Evolutionary conservation across 805 yeast genomes (phyloP).

Genomic region (Kuraishia cidri): DNA sequence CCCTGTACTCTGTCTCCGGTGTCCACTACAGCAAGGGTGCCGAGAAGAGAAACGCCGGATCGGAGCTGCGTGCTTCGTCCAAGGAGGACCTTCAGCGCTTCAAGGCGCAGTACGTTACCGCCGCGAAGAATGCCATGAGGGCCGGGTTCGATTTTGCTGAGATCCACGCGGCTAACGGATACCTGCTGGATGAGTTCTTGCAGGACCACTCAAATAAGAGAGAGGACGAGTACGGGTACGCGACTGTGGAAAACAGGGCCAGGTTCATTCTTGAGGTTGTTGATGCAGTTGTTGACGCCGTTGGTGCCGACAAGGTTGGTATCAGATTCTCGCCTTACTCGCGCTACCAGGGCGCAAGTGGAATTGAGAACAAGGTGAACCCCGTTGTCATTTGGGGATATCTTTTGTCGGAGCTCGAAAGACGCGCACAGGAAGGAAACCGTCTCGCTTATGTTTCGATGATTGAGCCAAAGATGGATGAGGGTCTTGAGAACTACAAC

Average conservation of each 20-base stretch:
- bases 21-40: conserved; percentile 22
- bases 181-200: conserved; percentile 15
- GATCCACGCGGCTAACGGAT: conserved; percentile 21
- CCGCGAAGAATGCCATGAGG: conserved; percentile 12
- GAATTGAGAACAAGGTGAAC: conserved; percentile 9
- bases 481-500: conserved; percentile 14
- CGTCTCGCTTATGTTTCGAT: conserved; percentile 15
- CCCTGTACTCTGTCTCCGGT: conserved; percentile 30
- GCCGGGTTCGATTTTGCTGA: conserved; percentile 19
- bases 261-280: conserved; percentile 20
- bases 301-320: conserved; percentile 41
- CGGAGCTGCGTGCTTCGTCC: not conserved
- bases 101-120: conserved; percentile 2
- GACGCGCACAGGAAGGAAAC: conserved; percentile 20
- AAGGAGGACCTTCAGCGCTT: not conserved
- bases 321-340: conserved; percentile 36
- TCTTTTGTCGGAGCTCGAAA: conserved; percentile 28
- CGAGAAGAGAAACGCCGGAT: conserved; percentile 9
- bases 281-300: conserved; percentile 37
- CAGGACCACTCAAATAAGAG: conserved; percentile 12
- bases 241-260: conserved; percentile 19
- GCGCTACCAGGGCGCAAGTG: conserved; percentile 26
- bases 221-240: conserved; percentile 20
- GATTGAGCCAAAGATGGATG: conserved; percentile 19
- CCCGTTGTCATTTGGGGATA: conserved; percentile 28